Evolutionary conservation across 345 rosid species (phyloP), one percentile per base, ranked within the genome.

Genomic region (Euphorbia tirucalli): DNA sequence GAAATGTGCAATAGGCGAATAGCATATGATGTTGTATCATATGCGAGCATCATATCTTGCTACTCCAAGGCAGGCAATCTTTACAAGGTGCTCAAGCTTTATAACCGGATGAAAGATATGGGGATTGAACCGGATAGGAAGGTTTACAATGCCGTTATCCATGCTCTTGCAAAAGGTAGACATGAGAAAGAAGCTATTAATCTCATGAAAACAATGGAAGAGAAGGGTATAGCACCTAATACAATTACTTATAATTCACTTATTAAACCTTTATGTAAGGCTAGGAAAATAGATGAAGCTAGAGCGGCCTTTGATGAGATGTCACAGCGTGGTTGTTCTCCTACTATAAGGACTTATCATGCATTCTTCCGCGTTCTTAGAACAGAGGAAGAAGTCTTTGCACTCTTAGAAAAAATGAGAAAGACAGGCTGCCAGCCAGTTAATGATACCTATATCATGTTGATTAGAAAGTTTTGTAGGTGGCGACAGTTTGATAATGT

Each of bases 391-490:
- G 97, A 89, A 77, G 87, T 84, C 30, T 90, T 90, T 78, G 91
- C 84, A 69, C 86, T 92, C 35, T 82, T 95, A 77, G 86, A 76
- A 75, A 89, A 87, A 59, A 92, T 95, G 97, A 88, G 82, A 67
- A 79, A 83, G 62, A 75, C 68, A 79, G 90, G 89, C 27, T 92
- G 96, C 85, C 85, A 75, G 4, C 97, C 97, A 57, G 77, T 79
- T 59, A 83, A 75, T 64, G 97, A 90, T 70, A 90, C 96, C 0
- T 95, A 89, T 69, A 85, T 89, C 73, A 89, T 89, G 93, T 72
- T 95, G 85, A 89, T 92, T 63, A 83, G 97, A 73, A 95, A 92
- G 75, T 89, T 95, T 71, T 90, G 93, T 76, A 79, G 93, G 70
- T 89, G 99, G 97, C 83, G 82, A 31, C 97, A 92, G 78, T 85